Base-by-base conservation (phyloP, 2,329 filamentous ascomycete species). In the Aspergillus sp. region DNA sequence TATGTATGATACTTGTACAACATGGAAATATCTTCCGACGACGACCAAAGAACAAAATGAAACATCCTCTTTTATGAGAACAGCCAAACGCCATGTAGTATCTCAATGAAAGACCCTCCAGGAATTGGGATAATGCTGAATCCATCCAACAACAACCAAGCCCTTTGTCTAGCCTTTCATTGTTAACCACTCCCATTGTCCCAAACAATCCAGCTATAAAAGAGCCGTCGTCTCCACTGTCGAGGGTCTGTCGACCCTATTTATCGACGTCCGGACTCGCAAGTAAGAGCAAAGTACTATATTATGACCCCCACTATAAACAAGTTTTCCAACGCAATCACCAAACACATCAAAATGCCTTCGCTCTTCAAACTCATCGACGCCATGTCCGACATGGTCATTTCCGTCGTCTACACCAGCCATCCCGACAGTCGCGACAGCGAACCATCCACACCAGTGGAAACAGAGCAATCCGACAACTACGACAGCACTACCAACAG, bases 311-410 rank as follows among this genome's bases (percentile, higher is more conserved):
- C 28, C 46, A 28, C 8, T 11, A 22, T 28, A 23, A 22, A 3
- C 13, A 48, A 51, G 30, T 4, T 17, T 34, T 15, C 54, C 47
- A 28, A 6, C n/a, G 7, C 22, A 53, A 13, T 19, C 46, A 13
- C 7, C 28, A 38, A 48, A 53, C 15, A 17, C 46, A 4, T 19
- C 41, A 38, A 48, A 54, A 61, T 61, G 59, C 41, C 52, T n/a
- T 38, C 50, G 4, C 25, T 61, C 7, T 57, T 50, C 38, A 53
- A 30, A n/a, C 5, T 61, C n/a, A 31, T 61, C n/a, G 59, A 61
- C 28, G 45, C 43, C 17, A 17, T 57, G 17, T 23, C 54, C 51
- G 25, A 58, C 50, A 22, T 47, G 11, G 23, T 58, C 54, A 57
- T 48, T 25, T 46, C 54, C 34, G 34, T 41, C 4, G 34, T 41